A percentile compares a stretch with the other conserved stretches of the same genome.
phyloP scores from a whole-genome alignment of 192 early-diverging fungal species.

The Backusella psychrophila region DNA sequence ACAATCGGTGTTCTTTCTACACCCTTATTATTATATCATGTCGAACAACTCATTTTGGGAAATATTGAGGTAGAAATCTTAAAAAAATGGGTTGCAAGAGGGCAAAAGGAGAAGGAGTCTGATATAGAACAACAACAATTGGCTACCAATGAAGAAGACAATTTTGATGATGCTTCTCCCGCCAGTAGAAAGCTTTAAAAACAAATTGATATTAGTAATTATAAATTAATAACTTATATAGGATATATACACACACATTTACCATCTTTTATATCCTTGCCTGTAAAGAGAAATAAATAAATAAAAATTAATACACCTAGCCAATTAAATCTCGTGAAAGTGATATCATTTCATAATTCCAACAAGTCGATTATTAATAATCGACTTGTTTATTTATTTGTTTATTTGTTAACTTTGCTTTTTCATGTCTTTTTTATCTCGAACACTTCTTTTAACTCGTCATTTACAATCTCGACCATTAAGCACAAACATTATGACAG shows the following conservation, averaged over 20 bases:
- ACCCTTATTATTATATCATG: slow-evolving; percentile 70
- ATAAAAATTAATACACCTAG: neutral
- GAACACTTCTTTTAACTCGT: neutral
- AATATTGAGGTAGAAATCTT: slow-evolving; percentile 53
- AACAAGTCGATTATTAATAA: neutral
- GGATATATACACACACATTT: neutral
- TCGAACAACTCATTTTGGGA: slow-evolving; percentile 65
- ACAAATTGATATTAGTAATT: neutral
- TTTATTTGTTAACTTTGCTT: neutral
- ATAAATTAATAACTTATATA: neutral
- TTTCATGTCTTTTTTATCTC: slow-evolving; percentile 8
- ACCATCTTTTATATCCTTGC: neutral
- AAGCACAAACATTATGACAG: slow-evolving; percentile 3
- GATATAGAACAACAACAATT: neutral
- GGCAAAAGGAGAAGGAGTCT: slow-evolving; percentile 13
- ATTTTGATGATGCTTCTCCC: neutral
- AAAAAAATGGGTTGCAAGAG: slow-evolving; percentile 51
- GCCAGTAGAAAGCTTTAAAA: neutral
- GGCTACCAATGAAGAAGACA: slow-evolving; percentile 3
- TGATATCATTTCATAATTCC: slow-evolving; percentile 1
- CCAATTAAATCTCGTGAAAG: neutral
- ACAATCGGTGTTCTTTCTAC: slow-evolving; percentile 55
- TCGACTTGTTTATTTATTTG: neutral
- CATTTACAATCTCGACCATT: neutral
- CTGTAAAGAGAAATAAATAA: neutral